A percentile compares a stretch with the other conserved stretches of the same genome.
phyloP scores from a whole-genome alignment of 805 yeast genomes.

The Wickerhamiella lipophila region DNA sequence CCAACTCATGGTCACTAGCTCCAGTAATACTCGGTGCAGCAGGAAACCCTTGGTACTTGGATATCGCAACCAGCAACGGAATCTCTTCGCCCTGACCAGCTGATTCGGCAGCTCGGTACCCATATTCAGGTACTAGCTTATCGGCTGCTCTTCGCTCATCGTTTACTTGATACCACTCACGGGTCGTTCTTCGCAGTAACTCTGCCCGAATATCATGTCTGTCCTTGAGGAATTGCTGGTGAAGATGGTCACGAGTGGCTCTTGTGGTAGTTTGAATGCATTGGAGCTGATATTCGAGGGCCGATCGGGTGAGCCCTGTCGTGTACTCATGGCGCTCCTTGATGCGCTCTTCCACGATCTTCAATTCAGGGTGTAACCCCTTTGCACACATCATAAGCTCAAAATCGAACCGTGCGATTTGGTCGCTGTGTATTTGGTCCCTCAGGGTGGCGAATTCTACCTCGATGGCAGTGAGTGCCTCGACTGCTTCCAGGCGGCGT shows the following conservation, averaged over 20 bases:
- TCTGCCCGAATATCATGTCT: slow-evolving; percentile 52
- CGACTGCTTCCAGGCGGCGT: slow-evolving; percentile 50
- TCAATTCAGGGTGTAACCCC: slow-evolving; percentile 85
- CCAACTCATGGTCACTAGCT: slow-evolving; percentile 59
- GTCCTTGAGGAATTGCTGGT: slow-evolving; percentile 66
- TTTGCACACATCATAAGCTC: slow-evolving; percentile 77
- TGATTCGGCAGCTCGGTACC: slow-evolving; percentile 32
- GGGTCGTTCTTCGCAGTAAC: slow-evolving; percentile 60
- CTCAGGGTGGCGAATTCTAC: slow-evolving; percentile 73
- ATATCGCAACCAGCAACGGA: slow-evolving; percentile 55
- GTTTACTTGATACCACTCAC: slow-evolving; percentile 83
- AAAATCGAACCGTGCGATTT: slow-evolving; percentile 58
- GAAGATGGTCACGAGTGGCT: slow-evolving; percentile 66
- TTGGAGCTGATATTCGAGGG: slow-evolving; percentile 52
- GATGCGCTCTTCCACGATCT: slow-evolving; percentile 55
- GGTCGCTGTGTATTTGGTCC: slow-evolving; percentile 75
- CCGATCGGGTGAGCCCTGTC: slow-evolving; percentile 37
- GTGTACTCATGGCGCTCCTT: slow-evolving; percentile 63
- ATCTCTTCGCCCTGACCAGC: slow-evolving; percentile 35
- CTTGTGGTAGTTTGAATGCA: slow-evolving; percentile 71
- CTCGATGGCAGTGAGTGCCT: slow-evolving; percentile 67
- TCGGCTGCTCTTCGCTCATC: slow-evolving; percentile 78
- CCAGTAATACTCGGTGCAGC: slow-evolving; percentile 58
- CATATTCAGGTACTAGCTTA: slow-evolving; percentile 38
- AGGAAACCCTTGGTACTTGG: slow-evolving; percentile 64